These are phyloP conservation scores for Eucommia ulmoides DNA, from an alignment of 257 asterid genomes.

Conservation along the genomic window DNA sequence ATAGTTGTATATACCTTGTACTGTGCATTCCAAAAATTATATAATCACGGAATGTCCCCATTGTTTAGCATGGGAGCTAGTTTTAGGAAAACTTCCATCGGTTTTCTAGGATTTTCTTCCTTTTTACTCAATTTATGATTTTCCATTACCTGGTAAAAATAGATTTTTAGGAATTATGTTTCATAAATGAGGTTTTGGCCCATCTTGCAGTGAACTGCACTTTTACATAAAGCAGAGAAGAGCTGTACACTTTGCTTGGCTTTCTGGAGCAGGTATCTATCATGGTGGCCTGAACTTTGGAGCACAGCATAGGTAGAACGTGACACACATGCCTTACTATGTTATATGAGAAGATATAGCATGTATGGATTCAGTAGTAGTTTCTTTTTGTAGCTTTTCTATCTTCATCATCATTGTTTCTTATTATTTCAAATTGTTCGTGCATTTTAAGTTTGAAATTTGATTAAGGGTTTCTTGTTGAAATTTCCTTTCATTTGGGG, in stretches of 20 bases:
- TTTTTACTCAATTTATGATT: too few species aligned
- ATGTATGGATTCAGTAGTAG: too few species aligned
- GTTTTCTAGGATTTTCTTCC: too few species aligned
- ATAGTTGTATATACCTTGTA: too few species aligned
- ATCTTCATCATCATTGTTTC: background rate
- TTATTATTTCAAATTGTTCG: background rate
- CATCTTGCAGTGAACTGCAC: constrained; percentile 82
- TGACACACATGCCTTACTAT: constrained; percentile 1
- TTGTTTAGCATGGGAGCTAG: too few species aligned
- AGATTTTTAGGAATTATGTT: background rate
- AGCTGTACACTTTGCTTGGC: constrained; percentile 94
- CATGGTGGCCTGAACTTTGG: constrained; percentile 96
- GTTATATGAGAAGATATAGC: background rate
- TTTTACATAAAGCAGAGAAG: constrained; percentile 93
- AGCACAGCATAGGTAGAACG: constrained; percentile 58
- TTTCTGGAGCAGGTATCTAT: constrained; percentile 97
- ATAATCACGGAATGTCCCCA: too few species aligned
- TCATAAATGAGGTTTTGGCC: background rate
- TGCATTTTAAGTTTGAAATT: background rate
- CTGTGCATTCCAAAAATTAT: too few species aligned
- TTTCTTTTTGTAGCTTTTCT: too few species aligned
- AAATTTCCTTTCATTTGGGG: background rate
- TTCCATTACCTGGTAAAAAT: background rate
- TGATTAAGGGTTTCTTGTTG: background rate
- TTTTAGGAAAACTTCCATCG: too few species aligned